Conservation (phyloP, 2,329 filamentous ascomycete genomes). For the Leptographium flavum region DNA sequence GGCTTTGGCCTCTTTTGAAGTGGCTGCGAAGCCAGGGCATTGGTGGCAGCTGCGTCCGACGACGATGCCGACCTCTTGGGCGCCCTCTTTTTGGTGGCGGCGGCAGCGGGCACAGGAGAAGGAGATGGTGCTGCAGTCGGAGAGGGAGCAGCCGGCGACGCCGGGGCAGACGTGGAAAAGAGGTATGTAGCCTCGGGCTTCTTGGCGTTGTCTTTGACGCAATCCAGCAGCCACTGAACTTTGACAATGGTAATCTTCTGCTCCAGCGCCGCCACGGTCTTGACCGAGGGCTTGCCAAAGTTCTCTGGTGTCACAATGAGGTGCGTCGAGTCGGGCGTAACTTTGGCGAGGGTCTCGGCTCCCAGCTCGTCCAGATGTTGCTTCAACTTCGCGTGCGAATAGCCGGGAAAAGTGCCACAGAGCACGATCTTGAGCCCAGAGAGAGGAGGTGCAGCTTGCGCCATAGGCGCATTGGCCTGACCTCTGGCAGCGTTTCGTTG, state of each 20-base stretch:
- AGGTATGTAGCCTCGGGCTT: slow-evolving; percentile 18
- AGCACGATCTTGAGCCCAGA: slow-evolving; percentile 35
- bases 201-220: slow-evolving; percentile 25
- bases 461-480: neutral
- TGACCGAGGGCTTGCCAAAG: slow-evolving; percentile 31
- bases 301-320: slow-evolving; percentile 45
- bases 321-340: slow-evolving; percentile 36
- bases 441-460: slow-evolving; percentile 23
- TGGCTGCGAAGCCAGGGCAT: slow-evolving; percentile 6
- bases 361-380: slow-evolving; percentile 32
- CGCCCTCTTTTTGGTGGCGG: neutral
- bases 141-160: too few species aligned
- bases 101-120: neutral
- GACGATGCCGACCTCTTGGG: slow-evolving; percentile 12
- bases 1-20: slow-evolving; percentile 9
- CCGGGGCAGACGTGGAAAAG: too few species aligned
- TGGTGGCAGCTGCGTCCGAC: slow-evolving; percentile 10
- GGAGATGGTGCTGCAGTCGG: too few species aligned
- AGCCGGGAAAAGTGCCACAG: slow-evolving; percentile 43
- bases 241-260: slow-evolving; percentile 39
- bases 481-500: slow-evolving; percentile 2
- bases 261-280: slow-evolving; percentile 33
- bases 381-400: slow-evolving; percentile 36
- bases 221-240: slow-evolving; percentile 49
- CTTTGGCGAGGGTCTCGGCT: slow-evolving; percentile 28